Evolutionary conservation across 1,284 basidiomycete genomes (phyloP).

Genomic region (Trametes versicolor): DNA sequence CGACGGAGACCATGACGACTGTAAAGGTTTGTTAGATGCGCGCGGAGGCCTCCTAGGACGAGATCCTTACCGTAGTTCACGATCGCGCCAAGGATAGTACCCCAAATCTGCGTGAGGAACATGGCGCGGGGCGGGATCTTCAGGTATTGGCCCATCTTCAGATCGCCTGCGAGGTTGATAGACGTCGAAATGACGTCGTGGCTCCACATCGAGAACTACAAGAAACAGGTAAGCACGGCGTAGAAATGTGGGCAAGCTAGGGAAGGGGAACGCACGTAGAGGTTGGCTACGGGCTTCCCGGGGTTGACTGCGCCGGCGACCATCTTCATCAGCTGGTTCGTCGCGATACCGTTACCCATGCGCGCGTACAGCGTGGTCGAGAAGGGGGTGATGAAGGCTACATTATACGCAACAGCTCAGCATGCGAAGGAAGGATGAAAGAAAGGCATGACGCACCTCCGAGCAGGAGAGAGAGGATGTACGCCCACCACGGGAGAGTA

Average conservation of each 20-base stretch:
- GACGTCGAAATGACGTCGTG: constrained; percentile 65
- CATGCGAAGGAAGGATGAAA: background rate
- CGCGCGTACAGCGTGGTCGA: constrained; percentile 55
- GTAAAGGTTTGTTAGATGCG: background rate
- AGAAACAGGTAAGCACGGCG: constrained; percentile 3
- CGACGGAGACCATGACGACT: constrained; percentile 65
- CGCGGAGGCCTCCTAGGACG: too few species aligned
- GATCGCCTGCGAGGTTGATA: constrained; percentile 60
- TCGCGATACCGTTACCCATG: constrained; percentile 67
- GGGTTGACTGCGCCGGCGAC: constrained; percentile 69
- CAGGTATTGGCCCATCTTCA: constrained; percentile 82
- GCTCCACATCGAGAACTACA: constrained; percentile 71
- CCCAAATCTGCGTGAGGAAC: constrained; percentile 74
- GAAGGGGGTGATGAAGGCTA: constrained; percentile 52
- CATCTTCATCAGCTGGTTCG: constrained; percentile 74
- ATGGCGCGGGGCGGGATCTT: constrained; percentile 80
- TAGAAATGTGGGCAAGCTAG: background rate
- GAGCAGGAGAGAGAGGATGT: constrained; percentile 52
- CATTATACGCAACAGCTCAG: background rate
- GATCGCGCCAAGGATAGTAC: constrained; percentile 62
- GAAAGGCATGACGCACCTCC: constrained; percentile 31
- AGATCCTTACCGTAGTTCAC: constrained; percentile 14
- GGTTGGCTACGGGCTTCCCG: constrained; percentile 71
- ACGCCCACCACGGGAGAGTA: constrained; percentile 72
- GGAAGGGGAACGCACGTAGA: constrained; percentile 56